Evolutionary conservation across 768 basidiomycete species (phyloP).

Genomic region (Baorangia bicolor): DNA sequence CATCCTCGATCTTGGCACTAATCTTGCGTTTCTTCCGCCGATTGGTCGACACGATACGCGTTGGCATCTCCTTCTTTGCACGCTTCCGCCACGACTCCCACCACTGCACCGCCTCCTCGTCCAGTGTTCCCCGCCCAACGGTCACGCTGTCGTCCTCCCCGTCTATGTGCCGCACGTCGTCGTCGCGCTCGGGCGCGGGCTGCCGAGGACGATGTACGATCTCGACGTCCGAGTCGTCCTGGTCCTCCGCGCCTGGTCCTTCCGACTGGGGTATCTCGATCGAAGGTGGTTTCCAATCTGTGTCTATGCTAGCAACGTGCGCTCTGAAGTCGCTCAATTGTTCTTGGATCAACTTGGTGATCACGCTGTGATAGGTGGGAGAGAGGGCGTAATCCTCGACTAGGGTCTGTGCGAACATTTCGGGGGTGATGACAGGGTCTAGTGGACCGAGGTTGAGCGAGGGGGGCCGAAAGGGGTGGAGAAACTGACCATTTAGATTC

Average conservation of each 20-base stretch:
- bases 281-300: slow-evolving; percentile 32
- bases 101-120: slow-evolving; percentile 53
- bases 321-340: slow-evolving; percentile 80
- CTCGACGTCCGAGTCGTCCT: slow-evolving; percentile 31
- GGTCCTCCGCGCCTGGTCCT: slow-evolving; percentile 26
- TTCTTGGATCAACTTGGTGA: slow-evolving; percentile 83
- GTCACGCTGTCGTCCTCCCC: slow-evolving; percentile 23
- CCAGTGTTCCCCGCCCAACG: slow-evolving; percentile 42
- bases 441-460: neutral
- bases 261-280: slow-evolving; percentile 25
- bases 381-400: slow-evolving; percentile 89
- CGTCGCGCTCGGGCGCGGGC: slow-evolving; percentile 14
- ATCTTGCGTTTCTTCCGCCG: slow-evolving; percentile 45
- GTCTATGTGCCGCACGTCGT: slow-evolving; percentile 24
- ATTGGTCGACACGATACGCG: slow-evolving; percentile 30
- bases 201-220: slow-evolving; percentile 14
- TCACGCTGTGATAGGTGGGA: slow-evolving; percentile 58
- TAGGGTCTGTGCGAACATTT: slow-evolving; percentile 84
- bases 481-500: slow-evolving; percentile 85
- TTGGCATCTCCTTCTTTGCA: slow-evolving; percentile 31
- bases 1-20: slow-evolving; percentile 27
- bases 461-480: neutral
- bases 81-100: slow-evolving; percentile 74
- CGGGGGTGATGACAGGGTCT: slow-evolving; percentile 91
- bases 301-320: slow-evolving; percentile 58